A percentile compares a stretch with the other conserved stretches of the same genome.
phyloP scores from a whole-genome alignment of 2,329 filamentous ascomycete genomes.

The Dactylella cylindrospora region DNA sequence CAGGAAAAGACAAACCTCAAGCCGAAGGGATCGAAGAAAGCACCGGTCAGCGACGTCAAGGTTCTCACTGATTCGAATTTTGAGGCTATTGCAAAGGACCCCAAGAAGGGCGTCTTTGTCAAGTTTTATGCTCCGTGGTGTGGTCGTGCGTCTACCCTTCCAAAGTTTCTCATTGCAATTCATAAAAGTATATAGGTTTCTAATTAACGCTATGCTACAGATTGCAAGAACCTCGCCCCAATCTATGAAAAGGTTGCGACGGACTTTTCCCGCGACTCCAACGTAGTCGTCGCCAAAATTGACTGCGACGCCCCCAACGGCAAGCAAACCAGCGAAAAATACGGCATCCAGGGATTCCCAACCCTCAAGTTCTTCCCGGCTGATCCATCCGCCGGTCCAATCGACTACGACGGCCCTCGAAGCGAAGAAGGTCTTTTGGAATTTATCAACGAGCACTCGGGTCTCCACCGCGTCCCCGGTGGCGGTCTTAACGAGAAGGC shows the following conservation, averaged over 20 bases:
- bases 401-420: conserved; percentile 71
- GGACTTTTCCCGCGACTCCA: conserved; percentile 75
- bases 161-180: conserved; percentile 1
- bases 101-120: conserved; percentile 86
- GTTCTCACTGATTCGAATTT: conserved; percentile 81
- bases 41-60: conserved; percentile 71
- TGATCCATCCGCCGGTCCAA: conserved; percentile 67
- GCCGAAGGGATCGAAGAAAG: conserved; percentile 64
- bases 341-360: conserved; percentile 82
- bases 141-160: conserved; percentile 69
- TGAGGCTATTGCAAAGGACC: conserved; percentile 68
- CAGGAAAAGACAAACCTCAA: conserved; percentile 82
- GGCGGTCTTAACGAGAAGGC: conserved; percentile 76
- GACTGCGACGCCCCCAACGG: conserved; percentile 86
- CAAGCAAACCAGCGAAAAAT: conserved; percentile 73
- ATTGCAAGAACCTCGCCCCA: conserved; percentile 94
- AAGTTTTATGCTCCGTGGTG: conserved; percentile 99
- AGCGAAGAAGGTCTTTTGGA: conserved; percentile 72
- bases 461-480: conserved; percentile 78
- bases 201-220: conserved; percentile 55
- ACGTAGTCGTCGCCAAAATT: conserved; percentile 65
- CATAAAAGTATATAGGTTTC: background rate
- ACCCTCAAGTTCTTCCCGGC: conserved; percentile 98
- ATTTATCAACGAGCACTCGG: conserved; percentile 85
- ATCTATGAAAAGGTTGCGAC: conserved; percentile 83